A percentile compares a stretch with the other conserved stretches of the same genome.
phyloP scores from a whole-genome alignment of 192 early-diverging fungal species.

The Coemansia sp. region DNA sequence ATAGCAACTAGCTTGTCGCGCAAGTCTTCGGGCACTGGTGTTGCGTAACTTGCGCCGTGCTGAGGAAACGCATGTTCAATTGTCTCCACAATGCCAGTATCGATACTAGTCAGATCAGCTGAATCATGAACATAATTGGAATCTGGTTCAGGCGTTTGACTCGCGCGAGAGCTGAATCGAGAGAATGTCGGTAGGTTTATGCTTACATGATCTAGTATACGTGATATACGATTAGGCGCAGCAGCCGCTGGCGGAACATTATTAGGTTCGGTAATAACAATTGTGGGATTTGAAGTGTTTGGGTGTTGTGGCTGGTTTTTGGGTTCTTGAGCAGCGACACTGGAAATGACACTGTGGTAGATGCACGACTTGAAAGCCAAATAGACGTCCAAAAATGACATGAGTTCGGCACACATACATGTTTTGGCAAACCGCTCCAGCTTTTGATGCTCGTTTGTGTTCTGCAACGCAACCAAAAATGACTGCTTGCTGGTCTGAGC shows the following conservation, averaged over 20 bases:
- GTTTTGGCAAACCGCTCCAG: constrained; percentile 20
- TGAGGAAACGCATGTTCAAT: constrained; percentile 22
- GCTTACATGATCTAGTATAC: not conserved
- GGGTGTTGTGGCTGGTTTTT: not conserved
- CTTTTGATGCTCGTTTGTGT: constrained; percentile 16
- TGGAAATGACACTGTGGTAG: constrained; percentile 5
- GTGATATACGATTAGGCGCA: not conserved
- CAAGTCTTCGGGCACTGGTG: constrained; percentile 17
- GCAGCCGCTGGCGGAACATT: not conserved
- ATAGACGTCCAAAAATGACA: constrained; percentile 37
- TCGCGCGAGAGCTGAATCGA: not conserved
- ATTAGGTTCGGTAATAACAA: constrained; percentile 6
- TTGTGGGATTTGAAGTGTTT: not conserved
- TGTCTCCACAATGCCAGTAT: constrained; percentile 23
- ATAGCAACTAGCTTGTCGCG: constrained; percentile 21
- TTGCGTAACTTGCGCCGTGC: constrained; percentile 3
- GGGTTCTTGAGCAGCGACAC: not conserved
- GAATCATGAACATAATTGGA: not conserved
- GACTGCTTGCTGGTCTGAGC: constrained; percentile 11
- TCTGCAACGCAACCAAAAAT: constrained; percentile 23
- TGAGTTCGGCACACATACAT: constrained; percentile 39
- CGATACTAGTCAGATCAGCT: constrained; percentile 9
- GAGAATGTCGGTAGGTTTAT: not conserved
- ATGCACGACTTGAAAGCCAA: constrained; percentile 31
- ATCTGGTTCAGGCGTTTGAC: not conserved